These are phyloP conservation scores for Hyaloscypha hepaticicola DNA, from an alignment of 495 filamentous ascomycete species.

Conservation along the genomic window DNA sequence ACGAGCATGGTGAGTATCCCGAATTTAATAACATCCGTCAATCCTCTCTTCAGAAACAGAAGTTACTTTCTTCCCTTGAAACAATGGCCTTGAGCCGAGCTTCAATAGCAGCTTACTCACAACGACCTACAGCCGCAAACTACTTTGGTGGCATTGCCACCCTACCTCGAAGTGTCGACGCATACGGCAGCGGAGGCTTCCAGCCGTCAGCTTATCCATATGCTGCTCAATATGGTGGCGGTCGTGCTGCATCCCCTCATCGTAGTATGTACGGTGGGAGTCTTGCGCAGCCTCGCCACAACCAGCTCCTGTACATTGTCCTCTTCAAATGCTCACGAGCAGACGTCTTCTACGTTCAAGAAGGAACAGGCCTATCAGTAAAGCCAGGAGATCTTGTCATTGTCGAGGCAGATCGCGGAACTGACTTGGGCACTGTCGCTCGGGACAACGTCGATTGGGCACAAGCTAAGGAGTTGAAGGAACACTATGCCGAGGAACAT, in stretches of 20 bases:
- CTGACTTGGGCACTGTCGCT: constrained; percentile 90
- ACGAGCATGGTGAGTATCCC: constrained; percentile 34
- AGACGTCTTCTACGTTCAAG: constrained; percentile 95
- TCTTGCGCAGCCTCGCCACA: constrained; percentile 66
- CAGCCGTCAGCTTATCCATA: constrained; percentile 36
- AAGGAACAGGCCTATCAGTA: constrained; percentile 87
- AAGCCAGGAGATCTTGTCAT: constrained; percentile 92
- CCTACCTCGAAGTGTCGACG: constrained; percentile 25
- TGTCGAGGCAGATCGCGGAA: constrained; percentile 94
- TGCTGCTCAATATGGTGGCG: constrained; percentile 50
- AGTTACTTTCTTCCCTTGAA: constrained; percentile 3
- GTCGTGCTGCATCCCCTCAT: constrained; percentile 54
- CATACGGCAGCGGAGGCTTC: constrained; percentile 20
- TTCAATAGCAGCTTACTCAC: constrained; percentile 16
- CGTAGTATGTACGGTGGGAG: constrained; percentile 52
- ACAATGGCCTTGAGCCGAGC: background rate
- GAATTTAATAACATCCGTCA: constrained; percentile 5
- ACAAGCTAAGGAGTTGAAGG: constrained; percentile 82
- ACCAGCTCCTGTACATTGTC: constrained; percentile 86
- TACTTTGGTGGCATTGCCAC: constrained; percentile 44
- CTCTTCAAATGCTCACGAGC: constrained; percentile 93
- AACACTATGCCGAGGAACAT: constrained; percentile 87
- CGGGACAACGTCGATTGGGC: constrained; percentile 80
- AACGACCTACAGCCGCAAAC: constrained; percentile 38
- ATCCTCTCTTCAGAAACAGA: constrained; percentile 14